These are phyloP conservation scores for Tetratostichococcus sp. DNA, from an alignment of 139 green algal genomes.

Conservation along the genomic window DNA sequence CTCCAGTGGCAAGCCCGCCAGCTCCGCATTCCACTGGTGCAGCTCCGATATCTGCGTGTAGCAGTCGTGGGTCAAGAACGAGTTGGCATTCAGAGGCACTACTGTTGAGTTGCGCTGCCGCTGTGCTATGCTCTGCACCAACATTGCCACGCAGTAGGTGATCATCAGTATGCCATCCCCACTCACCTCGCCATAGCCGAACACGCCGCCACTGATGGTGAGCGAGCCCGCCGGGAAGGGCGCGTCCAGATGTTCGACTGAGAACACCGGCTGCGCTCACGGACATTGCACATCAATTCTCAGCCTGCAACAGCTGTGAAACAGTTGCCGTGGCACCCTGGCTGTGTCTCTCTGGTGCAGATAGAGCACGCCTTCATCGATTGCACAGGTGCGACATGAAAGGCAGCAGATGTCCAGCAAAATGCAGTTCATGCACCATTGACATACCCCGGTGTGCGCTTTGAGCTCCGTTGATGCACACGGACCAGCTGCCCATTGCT, in stretches of 20 bases:
- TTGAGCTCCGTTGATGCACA: not conserved
- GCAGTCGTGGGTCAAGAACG: no score
- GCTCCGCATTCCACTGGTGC: conserved; percentile 19
- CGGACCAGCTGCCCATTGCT: not conserved
- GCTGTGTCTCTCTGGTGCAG: no score
- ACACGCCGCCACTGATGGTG: not conserved
- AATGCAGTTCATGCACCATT: not conserved
- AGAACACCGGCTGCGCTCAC: not conserved
- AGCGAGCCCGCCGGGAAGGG: not conserved
- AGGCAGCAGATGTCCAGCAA: not conserved
- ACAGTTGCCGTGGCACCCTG: no score
- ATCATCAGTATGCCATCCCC: no score
- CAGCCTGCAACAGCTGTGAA: no score
- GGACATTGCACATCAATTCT: not conserved
- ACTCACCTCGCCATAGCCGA: conserved; percentile 3
- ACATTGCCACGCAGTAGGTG: no score
- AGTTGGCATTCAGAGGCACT: no score
- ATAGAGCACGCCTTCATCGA: no score
- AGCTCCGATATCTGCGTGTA: conserved; percentile 49
- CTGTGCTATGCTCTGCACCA: no score
- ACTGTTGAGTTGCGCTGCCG: no score
- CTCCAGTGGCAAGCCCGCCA: not conserved
- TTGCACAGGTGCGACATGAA: no score
- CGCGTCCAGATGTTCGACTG: not conserved
- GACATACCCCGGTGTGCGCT: not conserved